Percentiles rank a stretch among this genome's conserved stretches.
Conservation (phyloP, 306 rosid species). For the Crotalaria pallida region DNA sequence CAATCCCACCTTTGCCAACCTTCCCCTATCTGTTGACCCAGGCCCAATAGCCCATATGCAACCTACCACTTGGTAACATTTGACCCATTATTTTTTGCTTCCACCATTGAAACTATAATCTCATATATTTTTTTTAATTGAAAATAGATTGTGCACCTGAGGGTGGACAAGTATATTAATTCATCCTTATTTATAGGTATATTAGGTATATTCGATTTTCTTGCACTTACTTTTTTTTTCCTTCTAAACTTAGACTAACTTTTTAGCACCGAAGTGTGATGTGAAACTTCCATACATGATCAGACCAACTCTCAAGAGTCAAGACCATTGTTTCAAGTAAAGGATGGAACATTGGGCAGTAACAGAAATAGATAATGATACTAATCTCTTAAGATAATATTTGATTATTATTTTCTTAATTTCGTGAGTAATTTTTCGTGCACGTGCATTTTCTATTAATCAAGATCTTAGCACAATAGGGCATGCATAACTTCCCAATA, state of each 20-base stretch:
- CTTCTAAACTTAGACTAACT: too few species aligned
- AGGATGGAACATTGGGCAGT: not conserved
- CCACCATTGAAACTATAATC: too few species aligned
- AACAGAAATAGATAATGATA: not conserved
- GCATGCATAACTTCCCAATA: not conserved
- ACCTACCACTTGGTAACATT: too few species aligned
- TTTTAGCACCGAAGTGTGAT: too few species aligned
- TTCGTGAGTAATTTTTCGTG: not conserved
- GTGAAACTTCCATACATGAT: not conserved
- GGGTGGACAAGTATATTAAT: too few species aligned
- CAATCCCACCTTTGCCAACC: too few species aligned
- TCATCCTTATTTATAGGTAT: too few species aligned
- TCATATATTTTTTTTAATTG: too few species aligned
- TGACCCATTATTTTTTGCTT: too few species aligned
- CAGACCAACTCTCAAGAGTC: not conserved
- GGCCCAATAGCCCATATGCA: not conserved
- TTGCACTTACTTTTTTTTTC: too few species aligned
- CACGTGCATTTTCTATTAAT: not conserved
- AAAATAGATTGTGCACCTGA: too few species aligned
- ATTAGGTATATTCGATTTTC: too few species aligned
- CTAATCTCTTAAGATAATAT: not conserved
- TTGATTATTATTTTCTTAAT: not conserved
- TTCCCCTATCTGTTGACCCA: not conserved
- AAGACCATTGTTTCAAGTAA: not conserved
- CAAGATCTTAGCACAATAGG: not conserved